Conservation (phyloP, 1,284 basidiomycete species). For the Trichosporon sp. region DNA sequence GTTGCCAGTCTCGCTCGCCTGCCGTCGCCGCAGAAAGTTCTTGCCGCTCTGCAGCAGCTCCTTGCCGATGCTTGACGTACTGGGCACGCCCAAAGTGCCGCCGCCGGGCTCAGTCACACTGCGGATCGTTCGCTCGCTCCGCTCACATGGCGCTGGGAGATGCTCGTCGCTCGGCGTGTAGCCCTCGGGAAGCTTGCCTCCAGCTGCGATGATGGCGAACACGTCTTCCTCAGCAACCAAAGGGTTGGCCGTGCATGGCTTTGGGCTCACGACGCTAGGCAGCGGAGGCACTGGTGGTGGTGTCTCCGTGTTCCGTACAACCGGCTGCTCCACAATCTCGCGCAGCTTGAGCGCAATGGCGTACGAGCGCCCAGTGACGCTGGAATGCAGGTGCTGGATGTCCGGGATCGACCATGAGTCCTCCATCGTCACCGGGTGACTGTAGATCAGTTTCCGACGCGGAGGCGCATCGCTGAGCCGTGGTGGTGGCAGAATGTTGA, state of each 20-base stretch:
- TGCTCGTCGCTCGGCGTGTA: neutral
- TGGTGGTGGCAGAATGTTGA: neutral
- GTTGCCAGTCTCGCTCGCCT: neutral
- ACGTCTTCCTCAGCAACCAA: neutral
- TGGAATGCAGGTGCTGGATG: slow-evolving; percentile 19
- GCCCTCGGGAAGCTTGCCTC: neutral
- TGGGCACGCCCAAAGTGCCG: neutral
- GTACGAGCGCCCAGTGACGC: slow-evolving; percentile 7
- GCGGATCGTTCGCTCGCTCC: neutral
- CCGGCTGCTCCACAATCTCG: neutral
- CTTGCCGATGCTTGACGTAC: neutral
- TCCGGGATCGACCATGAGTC: slow-evolving; percentile 10
- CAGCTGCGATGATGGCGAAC: neutral
- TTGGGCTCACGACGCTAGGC: neutral
- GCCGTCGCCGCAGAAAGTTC: neutral
- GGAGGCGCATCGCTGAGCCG: neutral
- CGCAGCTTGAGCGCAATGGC: slow-evolving; percentile 8
- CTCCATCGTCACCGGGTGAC: neutral
- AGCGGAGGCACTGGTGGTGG: neutral
- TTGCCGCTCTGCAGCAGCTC: neutral
- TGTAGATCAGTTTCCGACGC: slow-evolving; percentile 9
- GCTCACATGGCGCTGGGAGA: neutral
- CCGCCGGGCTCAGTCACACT: neutral
- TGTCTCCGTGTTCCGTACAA: neutral
- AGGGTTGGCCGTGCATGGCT: neutral